Evolutionary conservation across 2,329 filamentous ascomycete genomes (phyloP), one percentile per base, ranked within the genome.

Genomic region (Cadophora sp.): DNA sequence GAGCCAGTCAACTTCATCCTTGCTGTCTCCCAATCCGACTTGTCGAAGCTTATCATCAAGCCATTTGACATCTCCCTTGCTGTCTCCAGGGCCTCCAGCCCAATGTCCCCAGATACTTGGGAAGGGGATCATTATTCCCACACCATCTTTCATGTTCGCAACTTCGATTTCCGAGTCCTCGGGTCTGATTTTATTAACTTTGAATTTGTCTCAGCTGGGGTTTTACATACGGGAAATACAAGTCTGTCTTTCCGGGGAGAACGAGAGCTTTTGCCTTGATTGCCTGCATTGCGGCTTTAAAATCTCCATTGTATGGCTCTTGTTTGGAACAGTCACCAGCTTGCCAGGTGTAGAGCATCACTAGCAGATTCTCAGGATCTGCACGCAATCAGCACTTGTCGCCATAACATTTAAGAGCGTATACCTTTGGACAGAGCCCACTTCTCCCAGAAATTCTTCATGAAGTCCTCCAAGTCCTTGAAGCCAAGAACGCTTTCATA

Each of bases 261-360:
- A 95, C 89, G 50, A 95, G 79, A 0, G 86, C 88, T 73, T 88
- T 92, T 0, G 91, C 89, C 76, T 90, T 91, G 77, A 95, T 93
- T 2, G 82, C 84, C 56, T 83, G 81, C 86, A 95, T 84, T 0
- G 90, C 88, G 62, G 84, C 83, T 66, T 84, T 83, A 70, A 93
- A 90, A 69, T 91, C 80, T 1, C 86, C 88, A 66, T 89, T 84
- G 70, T 91, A 94, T 3, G 87, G 89, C 64, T 88, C 83, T 73
- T 93, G 90, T 5, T 85, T 79, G 4, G 90, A 91, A 59, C 87
- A 85, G 73, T 95, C 91, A 0, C 85, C 91, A 5, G 86, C 83
- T 77, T 95, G 91, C 92, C 92, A 96, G 0, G 91, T 94, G 41
- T 90, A 85, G 4, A 93, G 80, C 91, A 94, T 93, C 1, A 85